Conservation (phyloP, 1,139 yeast genomes). For the Lodderomyces parapsilosis region DNA sequence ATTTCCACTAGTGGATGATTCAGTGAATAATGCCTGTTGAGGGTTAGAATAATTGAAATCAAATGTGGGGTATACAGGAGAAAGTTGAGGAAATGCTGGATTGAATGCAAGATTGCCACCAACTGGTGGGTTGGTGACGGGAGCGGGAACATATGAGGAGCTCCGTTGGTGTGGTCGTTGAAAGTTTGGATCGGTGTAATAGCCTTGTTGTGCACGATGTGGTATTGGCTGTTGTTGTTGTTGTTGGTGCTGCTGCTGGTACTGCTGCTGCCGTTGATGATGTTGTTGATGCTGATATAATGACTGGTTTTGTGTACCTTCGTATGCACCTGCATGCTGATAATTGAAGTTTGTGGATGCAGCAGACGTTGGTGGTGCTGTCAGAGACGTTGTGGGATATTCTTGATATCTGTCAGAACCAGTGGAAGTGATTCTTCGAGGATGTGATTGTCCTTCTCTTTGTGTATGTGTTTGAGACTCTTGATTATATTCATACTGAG, state of each 20-base stretch:
- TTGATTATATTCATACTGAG: background rate
- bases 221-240: background rate
- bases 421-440: background rate
- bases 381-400: background rate
- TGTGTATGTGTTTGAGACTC: background rate
- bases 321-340: background rate
- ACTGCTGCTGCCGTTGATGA: background rate
- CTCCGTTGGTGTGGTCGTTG: background rate
- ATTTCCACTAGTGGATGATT: background rate
- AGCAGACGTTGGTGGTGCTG: conserved; percentile 1
- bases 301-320: background rate
- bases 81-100: background rate
- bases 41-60: background rate
- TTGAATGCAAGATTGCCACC: background rate
- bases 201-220: background rate
- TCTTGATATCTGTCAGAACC: background rate
- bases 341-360: background rate
- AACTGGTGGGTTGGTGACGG: background rate
- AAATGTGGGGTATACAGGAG: background rate
- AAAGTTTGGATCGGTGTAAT: background rate
- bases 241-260: background rate
- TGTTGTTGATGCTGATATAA: background rate
- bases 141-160: background rate
- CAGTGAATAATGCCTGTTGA: background rate
- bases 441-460: too few relatives aligned